Evolutionary conservation across 2,329 filamentous ascomycete species (phyloP).

Genomic region (Endothia cerciana): DNA sequence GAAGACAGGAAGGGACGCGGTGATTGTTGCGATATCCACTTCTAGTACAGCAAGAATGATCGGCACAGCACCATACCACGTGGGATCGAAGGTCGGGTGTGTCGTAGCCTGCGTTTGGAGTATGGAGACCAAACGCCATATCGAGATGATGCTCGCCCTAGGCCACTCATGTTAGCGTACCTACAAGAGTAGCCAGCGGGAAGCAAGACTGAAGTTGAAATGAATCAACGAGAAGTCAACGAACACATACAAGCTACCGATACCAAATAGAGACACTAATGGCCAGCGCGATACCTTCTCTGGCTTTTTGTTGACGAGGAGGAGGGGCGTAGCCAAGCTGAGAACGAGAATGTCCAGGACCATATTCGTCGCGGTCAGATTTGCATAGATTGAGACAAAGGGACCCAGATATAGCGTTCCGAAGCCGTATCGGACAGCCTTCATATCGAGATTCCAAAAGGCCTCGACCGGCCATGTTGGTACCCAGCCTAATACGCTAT

Average conservation of each 20-base stretch:
- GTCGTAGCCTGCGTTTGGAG: conserved; percentile 37
- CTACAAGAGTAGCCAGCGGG: neutral
- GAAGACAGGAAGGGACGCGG: conserved; percentile 24
- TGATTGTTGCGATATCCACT: conserved; percentile 34
- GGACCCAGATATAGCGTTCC: conserved; percentile 34
- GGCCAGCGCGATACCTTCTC: conserved; percentile 36
- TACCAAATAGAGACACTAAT: conserved; percentile 36
- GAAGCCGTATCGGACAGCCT: conserved; percentile 36
- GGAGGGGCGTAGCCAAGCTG: conserved; percentile 37
- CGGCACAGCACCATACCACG: conserved; percentile 41
- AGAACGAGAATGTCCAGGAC: conserved; percentile 39
- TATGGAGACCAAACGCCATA: conserved; percentile 40
- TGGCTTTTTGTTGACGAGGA: conserved; percentile 35
- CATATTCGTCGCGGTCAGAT: conserved; percentile 38
- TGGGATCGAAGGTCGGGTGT: conserved; percentile 41
- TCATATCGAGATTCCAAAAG: conserved; percentile 36
- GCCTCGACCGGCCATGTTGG: conserved; percentile 38
- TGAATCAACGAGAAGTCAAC: neutral
- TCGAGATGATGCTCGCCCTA: conserved; percentile 38
- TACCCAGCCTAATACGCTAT: conserved; percentile 39
- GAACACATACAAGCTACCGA: conserved; percentile 39
- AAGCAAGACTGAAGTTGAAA: neutral
- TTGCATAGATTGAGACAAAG: conserved; percentile 37
- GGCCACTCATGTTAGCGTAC: neutral
- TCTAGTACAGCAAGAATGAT: conserved; percentile 42